A percentile compares a stretch with the other conserved stretches of the same genome.
phyloP scores from a whole-genome alignment of 495 filamentous ascomycete species.

The Penicillium samsonianum region DNA sequence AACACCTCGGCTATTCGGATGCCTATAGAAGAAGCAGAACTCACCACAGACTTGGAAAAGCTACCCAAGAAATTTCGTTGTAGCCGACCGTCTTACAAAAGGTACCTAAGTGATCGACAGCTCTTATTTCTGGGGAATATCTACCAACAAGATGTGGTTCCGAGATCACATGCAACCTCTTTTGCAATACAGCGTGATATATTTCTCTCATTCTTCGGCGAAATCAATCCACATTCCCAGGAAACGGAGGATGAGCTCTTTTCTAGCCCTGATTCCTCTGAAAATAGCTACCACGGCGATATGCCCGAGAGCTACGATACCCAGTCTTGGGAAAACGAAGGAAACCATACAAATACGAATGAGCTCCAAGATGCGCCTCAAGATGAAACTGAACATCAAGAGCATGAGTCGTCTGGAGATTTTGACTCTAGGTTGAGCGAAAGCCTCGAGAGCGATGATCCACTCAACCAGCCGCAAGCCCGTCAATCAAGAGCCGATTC shows the following conservation, averaged over 20 bases:
- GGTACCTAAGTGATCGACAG: slow-evolving; percentile 4
- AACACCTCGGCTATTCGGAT: slow-evolving; percentile 1
- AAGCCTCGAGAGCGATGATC: background rate
- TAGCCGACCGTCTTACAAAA: background rate
- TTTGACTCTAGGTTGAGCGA: background rate
- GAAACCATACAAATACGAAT: background rate
- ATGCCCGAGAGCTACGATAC: background rate
- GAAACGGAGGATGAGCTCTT: background rate
- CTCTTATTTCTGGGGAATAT: slow-evolving; percentile 1
- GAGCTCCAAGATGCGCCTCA: background rate
- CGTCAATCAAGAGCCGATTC: background rate
- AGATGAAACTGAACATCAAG: background rate
- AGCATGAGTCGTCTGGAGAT: background rate
- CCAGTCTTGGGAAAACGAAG: background rate
- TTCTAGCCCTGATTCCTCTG: background rate
- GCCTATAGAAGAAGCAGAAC: background rate
- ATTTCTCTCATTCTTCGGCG: slow-evolving; percentile 9
- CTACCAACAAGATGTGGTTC: slow-evolving; percentile 1
- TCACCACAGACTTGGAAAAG: background rate
- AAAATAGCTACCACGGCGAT: background rate
- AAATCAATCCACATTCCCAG: background rate
- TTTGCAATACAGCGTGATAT: slow-evolving; percentile 8
- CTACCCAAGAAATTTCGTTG: slow-evolving; percentile 1
- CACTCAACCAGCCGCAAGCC: background rate
- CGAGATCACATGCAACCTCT: slow-evolving; percentile 3